Evolutionary conservation across 306 rosid genomes (phyloP).

Genomic region (Ochetophila trinervis): DNA sequence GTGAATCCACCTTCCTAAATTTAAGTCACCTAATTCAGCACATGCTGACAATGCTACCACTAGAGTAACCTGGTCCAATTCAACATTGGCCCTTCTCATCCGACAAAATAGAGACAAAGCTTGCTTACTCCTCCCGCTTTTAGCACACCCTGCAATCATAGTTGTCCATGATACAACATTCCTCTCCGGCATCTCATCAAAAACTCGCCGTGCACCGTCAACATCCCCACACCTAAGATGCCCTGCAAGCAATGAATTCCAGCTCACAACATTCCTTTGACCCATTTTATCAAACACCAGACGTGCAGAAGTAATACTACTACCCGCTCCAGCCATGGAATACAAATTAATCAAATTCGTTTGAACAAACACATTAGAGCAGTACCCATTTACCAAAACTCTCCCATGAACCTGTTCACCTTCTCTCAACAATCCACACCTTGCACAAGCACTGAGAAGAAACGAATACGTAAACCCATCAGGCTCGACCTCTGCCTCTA

Average conservation of each 20-base stretch:
- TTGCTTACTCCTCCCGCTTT: slow-evolving; percentile 40
- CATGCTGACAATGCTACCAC: slow-evolving; percentile 66
- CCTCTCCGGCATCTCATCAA: slow-evolving; percentile 50
- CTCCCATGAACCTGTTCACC: slow-evolving; percentile 60
- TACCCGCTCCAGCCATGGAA: slow-evolving; percentile 13
- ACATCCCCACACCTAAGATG: slow-evolving; percentile 43
- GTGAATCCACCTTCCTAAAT: slow-evolving; percentile 70
- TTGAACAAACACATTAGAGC: slow-evolving; percentile 52
- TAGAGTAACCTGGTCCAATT: slow-evolving; percentile 57
- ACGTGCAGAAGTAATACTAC: slow-evolving; percentile 37
- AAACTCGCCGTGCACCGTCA: slow-evolving; percentile 41
- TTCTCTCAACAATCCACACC: slow-evolving; percentile 51
- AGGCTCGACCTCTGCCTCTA: slow-evolving; percentile 36
- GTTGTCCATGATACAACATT: slow-evolving; percentile 73
- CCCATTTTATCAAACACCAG: slow-evolving; percentile 53
- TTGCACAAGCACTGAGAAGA: slow-evolving; percentile 59
- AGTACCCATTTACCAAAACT: slow-evolving; percentile 58
- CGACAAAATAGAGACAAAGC: slow-evolving; percentile 55
- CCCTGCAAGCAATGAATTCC: slow-evolving; percentile 67
- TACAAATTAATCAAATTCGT: slow-evolving; percentile 58
- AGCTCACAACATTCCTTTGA: slow-evolving; percentile 53
- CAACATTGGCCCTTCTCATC: slow-evolving; percentile 62
- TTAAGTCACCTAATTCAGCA: slow-evolving; percentile 62
- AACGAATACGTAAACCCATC: slow-evolving; percentile 63
- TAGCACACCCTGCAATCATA: slow-evolving; percentile 56